phyloP scores from a whole-genome alignment of 768 basidiomycete genomes.

The Lepiota subincarnata region DNA sequence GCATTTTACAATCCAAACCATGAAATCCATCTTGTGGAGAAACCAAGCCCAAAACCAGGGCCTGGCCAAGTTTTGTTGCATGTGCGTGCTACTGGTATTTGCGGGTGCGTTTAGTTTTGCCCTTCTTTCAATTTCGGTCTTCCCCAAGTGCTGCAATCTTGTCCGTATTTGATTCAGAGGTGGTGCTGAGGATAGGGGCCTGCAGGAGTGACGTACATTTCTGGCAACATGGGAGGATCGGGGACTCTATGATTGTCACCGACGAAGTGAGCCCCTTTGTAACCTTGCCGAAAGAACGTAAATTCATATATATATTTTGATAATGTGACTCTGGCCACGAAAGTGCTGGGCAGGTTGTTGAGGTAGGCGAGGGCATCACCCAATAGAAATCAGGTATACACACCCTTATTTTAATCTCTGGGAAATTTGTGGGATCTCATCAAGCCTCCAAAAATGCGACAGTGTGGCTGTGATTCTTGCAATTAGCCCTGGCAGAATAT shows the following conservation, averaged over 20 bases:
- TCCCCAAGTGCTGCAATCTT: background rate
- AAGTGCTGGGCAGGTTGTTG: slow-evolving; percentile 63
- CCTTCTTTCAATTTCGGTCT: background rate
- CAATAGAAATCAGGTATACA: slow-evolving; percentile 55
- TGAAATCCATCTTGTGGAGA: slow-evolving; percentile 65
- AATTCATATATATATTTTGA: background rate
- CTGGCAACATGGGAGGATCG: slow-evolving; percentile 67
- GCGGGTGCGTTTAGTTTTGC: slow-evolving; percentile 42
- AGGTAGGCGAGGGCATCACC: slow-evolving; percentile 62
- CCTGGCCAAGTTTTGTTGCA: slow-evolving; percentile 64
- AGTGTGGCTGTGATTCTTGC: too few relatives aligned
- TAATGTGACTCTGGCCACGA: slow-evolving; percentile 70
- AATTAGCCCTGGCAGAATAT: too few relatives aligned
- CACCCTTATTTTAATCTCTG: background rate
- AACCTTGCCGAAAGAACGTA: too few relatives aligned
- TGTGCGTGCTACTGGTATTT: slow-evolving; percentile 66
- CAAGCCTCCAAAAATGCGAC: slow-evolving; percentile 37
- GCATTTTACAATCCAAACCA: slow-evolving; percentile 62
- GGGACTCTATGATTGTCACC: slow-evolving; percentile 66
- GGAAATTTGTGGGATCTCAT: background rate
- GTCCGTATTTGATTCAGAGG: too few relatives aligned
- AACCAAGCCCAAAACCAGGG: slow-evolving; percentile 55
- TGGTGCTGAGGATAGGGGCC: background rate
- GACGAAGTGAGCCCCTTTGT: slow-evolving; percentile 43
- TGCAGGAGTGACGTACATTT: slow-evolving; percentile 69